Conservation (phyloP, 306 rosid species). For the Begonia fuchsioides region DNA sequence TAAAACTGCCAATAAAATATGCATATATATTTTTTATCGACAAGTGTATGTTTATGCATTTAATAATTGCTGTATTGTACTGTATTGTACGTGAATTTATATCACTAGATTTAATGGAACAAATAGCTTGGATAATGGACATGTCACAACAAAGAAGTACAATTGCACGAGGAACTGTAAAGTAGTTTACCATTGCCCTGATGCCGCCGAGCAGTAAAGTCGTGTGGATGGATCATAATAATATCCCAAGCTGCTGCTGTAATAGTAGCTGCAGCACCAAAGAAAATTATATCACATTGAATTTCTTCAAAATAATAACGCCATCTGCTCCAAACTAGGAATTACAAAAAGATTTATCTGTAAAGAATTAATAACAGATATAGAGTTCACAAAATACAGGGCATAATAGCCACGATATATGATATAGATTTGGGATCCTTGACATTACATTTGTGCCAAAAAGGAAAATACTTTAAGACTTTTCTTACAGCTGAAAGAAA, state of each 20-base stretch:
- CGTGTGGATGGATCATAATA: conserved; percentile 23
- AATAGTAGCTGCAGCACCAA: conserved; percentile 45
- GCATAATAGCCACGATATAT: background rate
- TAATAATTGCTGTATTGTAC: too few species aligned
- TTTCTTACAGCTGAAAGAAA: background rate
- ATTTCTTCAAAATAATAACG: background rate
- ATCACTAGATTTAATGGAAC: background rate
- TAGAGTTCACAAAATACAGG: background rate
- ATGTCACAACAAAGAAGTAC: background rate
- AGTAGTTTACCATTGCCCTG: conserved; percentile 47
- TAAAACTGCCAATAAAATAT: background rate
- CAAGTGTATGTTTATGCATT: too few species aligned
- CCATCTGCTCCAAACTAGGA: background rate
- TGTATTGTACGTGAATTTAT: too few species aligned
- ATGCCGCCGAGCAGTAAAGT: conserved; percentile 40
- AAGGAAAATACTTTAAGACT: background rate
- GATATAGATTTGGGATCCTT: background rate
- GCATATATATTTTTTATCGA: too few species aligned
- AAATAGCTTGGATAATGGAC: conserved; percentile 1
- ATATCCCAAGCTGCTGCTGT: conserved; percentile 36
- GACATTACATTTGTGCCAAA: background rate
- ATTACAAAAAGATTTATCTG: background rate
- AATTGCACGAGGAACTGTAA: background rate
- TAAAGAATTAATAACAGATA: background rate
- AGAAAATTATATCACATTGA: background rate